phyloP scores from a whole-genome alignment of 306 rosid genomes.

The Urtica urens region DNA sequence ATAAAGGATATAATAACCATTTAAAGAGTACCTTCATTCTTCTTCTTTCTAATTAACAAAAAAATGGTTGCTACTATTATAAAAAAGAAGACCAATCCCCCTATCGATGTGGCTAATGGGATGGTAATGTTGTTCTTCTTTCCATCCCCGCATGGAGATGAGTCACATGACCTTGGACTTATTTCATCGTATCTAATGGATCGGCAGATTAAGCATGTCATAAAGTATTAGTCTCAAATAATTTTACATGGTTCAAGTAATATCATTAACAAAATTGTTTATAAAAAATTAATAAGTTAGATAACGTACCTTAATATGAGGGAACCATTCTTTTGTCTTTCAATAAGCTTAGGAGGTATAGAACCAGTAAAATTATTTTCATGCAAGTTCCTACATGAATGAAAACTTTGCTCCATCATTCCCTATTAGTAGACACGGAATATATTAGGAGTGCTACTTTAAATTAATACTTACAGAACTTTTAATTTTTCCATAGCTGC shows the following conservation, averaged over 20 bases:
- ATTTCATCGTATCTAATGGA: slow-evolving; percentile 16
- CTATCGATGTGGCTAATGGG: slow-evolving; percentile 30
- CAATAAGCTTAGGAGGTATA: neutral
- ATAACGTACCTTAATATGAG: neutral
- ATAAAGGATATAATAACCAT: too few relatives aligned
- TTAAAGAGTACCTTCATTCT: neutral
- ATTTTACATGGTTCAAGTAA: too few relatives aligned
- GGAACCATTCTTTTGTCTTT: neutral
- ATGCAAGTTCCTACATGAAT: neutral
- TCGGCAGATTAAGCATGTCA: too few relatives aligned
- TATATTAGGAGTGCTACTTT: neutral
- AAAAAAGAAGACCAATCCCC: slow-evolving; percentile 21
- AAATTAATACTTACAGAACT: slow-evolving; percentile 27
- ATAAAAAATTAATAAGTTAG: too few relatives aligned
- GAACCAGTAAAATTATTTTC: neutral
- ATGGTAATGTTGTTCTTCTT: slow-evolving; percentile 12
- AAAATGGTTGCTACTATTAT: slow-evolving; percentile 5
- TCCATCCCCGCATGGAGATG: slow-evolving; percentile 19
- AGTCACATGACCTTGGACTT: slow-evolving; percentile 21
- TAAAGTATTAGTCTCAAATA: too few relatives aligned
- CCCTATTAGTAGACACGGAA: too few relatives aligned
- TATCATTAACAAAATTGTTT: too few relatives aligned
- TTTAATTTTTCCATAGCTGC: slow-evolving; percentile 21
- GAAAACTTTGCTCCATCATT: too few relatives aligned
- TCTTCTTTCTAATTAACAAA: neutral